phyloP scores from a whole-genome alignment of 192 early-diverging fungal genomes.

The Helicostylum pulchrum region DNA sequence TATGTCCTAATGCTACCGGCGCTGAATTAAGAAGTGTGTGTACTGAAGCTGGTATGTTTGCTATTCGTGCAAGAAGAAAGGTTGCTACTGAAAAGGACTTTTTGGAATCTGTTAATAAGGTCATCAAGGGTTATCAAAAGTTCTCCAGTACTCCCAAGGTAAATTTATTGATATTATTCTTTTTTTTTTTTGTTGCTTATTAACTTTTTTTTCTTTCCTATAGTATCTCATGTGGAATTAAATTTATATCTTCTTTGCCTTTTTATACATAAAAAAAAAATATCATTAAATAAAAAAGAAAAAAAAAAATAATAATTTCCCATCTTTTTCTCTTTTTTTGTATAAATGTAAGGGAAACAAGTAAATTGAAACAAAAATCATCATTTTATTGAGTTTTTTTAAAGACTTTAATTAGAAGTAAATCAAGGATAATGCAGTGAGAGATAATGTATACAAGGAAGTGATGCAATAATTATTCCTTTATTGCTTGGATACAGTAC shows the following conservation, averaged over 20 bases:
- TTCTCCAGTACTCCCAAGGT: slow-evolving; percentile 94
- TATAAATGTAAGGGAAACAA: too few species aligned
- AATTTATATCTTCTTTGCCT: slow-evolving; percentile 1
- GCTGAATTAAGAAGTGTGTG: slow-evolving; percentile 98
- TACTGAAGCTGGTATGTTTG: slow-evolving; percentile 99
- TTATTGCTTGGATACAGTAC: too few species aligned
- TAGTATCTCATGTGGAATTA: slow-evolving; percentile 29
- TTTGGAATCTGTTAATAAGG: slow-evolving; percentile 98
- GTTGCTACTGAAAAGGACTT: slow-evolving; percentile 99
- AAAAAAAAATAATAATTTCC: background rate
- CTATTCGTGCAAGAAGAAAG: slow-evolving; percentile 96
- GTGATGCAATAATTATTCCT: too few species aligned
- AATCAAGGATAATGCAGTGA: too few species aligned
- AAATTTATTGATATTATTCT: background rate
- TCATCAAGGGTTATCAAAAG: slow-evolving; percentile 98
- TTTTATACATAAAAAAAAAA: background rate
- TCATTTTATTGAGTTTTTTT: too few species aligned
- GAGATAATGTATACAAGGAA: too few species aligned
- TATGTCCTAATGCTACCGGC: slow-evolving; percentile 99
- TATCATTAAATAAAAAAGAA: background rate
- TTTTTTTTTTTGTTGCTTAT: background rate
- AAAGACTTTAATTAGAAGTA: too few species aligned
- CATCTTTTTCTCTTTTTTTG: background rate
- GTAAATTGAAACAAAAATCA: too few species aligned
- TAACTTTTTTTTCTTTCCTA: background rate